Evolutionary conservation across 1,284 basidiomycete genomes (phyloP).

Genomic region (Cerrena zonata): DNA sequence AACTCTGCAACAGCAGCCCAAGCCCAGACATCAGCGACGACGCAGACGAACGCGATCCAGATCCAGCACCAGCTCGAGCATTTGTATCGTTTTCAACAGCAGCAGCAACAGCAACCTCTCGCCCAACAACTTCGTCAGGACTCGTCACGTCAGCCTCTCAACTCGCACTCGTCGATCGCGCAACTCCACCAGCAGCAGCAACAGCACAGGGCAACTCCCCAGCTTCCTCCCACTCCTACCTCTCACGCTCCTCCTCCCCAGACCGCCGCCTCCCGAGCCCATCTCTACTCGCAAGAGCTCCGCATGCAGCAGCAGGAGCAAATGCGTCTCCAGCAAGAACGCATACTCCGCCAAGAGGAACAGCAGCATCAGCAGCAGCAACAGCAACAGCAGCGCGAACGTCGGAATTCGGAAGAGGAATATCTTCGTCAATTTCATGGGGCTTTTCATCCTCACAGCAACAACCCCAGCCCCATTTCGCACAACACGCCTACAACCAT

Average conservation of each 20-base stretch:
- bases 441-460: constrained; percentile 19
- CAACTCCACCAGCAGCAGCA: constrained; percentile 18
- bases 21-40: too few species aligned
- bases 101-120: constrained; percentile 33
- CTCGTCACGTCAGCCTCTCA: constrained; percentile 41
- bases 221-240: background rate
- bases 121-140: constrained; percentile 44
- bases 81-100: constrained; percentile 25
- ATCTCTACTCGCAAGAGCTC: constrained; percentile 40
- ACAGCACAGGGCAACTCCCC: constrained; percentile 13
- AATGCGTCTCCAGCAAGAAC: constrained; percentile 24
- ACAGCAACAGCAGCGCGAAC: constrained; percentile 22
- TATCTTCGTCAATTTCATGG: constrained; percentile 27
- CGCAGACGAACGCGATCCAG: too few species aligned
- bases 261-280: constrained; percentile 22
- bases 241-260: constrained; percentile 9
- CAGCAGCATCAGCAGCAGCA: constrained; percentile 20
- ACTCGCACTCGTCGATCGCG: constrained; percentile 43
- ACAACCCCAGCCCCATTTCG: constrained; percentile 10
- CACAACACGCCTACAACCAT: constrained; percentile 10
- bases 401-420: constrained; percentile 28
- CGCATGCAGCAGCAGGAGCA: constrained; percentile 39
- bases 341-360: constrained; percentile 13
- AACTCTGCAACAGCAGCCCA: constrained; percentile 82
- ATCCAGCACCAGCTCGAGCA: constrained; percentile 28